phyloP scores from a whole-genome alignment of 805 yeast species.

The Lachancea dasiensis region DNA sequence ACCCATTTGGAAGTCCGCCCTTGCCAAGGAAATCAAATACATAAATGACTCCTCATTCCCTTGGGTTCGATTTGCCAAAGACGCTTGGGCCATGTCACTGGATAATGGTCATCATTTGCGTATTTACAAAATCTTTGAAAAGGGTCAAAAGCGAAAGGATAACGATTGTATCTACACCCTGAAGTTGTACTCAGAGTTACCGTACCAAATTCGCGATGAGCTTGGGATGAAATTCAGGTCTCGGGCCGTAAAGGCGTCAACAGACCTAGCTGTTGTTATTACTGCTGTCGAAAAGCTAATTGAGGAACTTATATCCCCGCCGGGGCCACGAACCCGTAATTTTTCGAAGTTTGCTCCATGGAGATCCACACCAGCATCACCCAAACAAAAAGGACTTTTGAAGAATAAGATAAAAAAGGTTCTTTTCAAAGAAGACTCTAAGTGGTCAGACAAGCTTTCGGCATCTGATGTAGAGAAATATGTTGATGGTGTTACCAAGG shows the following conservation, averaged over 20 bases:
- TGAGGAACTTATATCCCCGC: slow-evolving; percentile 8
- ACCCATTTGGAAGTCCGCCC: not conserved
- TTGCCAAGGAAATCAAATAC: slow-evolving; percentile 15
- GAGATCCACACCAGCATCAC: slow-evolving; percentile 29
- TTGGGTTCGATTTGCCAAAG: slow-evolving; percentile 31
- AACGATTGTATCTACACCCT: slow-evolving; percentile 11
- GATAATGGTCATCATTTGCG: slow-evolving; percentile 18
- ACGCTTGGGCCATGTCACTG: slow-evolving; percentile 31
- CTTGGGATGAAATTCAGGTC: slow-evolving; percentile 13
- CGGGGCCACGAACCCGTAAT: slow-evolving; percentile 6
- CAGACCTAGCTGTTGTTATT: slow-evolving; percentile 12
- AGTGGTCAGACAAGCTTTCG: not conserved
- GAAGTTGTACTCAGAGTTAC: slow-evolving; percentile 18
- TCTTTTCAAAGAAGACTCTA: slow-evolving; percentile 2
- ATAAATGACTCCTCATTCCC: slow-evolving; percentile 28
- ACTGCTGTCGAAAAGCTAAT: slow-evolving; percentile 27
- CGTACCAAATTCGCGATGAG: slow-evolving; percentile 15
- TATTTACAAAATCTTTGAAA: slow-evolving; percentile 20
- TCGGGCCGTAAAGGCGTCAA: slow-evolving; percentile 11
- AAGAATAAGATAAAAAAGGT: slow-evolving; percentile 7
- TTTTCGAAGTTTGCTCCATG: slow-evolving; percentile 30
- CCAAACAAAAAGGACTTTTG: slow-evolving; percentile 22
- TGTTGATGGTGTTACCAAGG: slow-evolving; percentile 17
- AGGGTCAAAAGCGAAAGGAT: not conserved
- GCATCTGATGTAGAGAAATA: slow-evolving; percentile 9